A percentile compares a stretch with the other conserved stretches of the same genome.
Evolutionary conservation across 1,284 basidiomycete species (phyloP).

Genomic region (Earliella scabrosa): DNA sequence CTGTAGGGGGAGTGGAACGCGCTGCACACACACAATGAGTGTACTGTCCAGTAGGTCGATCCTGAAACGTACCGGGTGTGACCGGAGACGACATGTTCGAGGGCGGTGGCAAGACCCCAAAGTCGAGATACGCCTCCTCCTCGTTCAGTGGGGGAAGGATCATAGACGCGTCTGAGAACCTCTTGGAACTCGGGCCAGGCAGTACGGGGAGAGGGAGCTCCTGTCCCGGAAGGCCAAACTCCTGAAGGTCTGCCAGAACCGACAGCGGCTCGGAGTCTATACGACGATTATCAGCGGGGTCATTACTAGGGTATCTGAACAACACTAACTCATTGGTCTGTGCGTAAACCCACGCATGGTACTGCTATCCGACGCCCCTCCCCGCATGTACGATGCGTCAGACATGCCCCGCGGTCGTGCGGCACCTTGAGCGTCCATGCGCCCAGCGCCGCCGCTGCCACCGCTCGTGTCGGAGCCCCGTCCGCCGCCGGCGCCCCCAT

Average conservation of each 20-base stretch:
- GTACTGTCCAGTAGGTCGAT: background rate
- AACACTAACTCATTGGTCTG: background rate
- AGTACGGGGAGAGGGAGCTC: background rate
- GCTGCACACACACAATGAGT: background rate
- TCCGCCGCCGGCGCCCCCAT: constrained; percentile 40
- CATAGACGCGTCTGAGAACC: constrained; percentile 13
- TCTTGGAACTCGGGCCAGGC: constrained; percentile 4
- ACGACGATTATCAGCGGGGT: background rate
- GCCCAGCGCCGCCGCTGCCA: constrained; percentile 32
- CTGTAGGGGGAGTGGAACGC: constrained; percentile 4
- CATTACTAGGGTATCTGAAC: too few species aligned
- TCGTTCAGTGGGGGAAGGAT: constrained; percentile 15
- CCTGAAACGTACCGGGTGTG: constrained; percentile 2
- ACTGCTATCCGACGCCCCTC: constrained; percentile 20
- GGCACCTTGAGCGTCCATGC: constrained; percentile 30
- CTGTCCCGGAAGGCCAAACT: constrained; percentile 18
- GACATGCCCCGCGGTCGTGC: constrained; percentile 56
- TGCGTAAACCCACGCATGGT: constrained; percentile 21
- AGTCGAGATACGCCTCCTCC: constrained; percentile 3
- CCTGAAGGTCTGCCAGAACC: constrained; percentile 17
- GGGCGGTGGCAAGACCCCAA: background rate
- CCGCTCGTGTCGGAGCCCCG: constrained; percentile 43
- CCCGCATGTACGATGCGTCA: constrained; percentile 43
- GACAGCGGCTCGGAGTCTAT: constrained; percentile 14
- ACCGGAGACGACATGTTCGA: constrained; percentile 1